phyloP scores from a whole-genome alignment of 2,329 filamentous ascomycete genomes.

The Beauveria scarabaeidicola region DNA sequence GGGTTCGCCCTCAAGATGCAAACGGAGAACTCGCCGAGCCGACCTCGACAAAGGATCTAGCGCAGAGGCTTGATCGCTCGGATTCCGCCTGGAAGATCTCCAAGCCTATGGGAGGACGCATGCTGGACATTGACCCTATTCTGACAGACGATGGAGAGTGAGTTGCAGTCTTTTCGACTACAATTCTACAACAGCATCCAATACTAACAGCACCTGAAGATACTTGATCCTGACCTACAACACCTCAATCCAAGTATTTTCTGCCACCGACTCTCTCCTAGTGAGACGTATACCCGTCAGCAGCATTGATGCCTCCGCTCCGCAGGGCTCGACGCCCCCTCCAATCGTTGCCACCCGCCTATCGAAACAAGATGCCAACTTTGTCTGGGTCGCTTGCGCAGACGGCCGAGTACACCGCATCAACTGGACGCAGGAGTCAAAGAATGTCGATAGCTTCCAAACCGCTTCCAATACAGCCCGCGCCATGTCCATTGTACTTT shows the following conservation, averaged over 20 bases:
- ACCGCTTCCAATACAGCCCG: slow-evolving; percentile 34
- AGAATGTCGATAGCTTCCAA: slow-evolving; percentile 33
- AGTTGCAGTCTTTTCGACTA: slow-evolving; percentile 17
- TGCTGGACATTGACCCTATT: slow-evolving; percentile 56
- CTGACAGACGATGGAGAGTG: slow-evolving; percentile 54
- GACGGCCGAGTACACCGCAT: slow-evolving; percentile 49
- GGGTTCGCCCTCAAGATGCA: slow-evolving; percentile 26
- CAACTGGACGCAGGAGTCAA: slow-evolving; percentile 46
- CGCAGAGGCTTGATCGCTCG: slow-evolving; percentile 21
- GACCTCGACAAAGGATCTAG: slow-evolving; percentile 17
- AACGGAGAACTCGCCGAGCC: slow-evolving; percentile 16
- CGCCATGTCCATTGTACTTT: slow-evolving; percentile 35
- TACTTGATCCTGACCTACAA: slow-evolving; percentile 68
- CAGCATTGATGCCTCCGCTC: slow-evolving; percentile 19
- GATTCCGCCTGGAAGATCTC: slow-evolving; percentile 50
- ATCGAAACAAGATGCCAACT: slow-evolving; percentile 31
- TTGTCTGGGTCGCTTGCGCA: slow-evolving; percentile 53
- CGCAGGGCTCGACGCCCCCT: slow-evolving; percentile 19
- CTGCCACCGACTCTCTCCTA: slow-evolving; percentile 70
- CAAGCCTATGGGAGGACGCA: slow-evolving; percentile 55
- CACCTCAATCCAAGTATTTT: slow-evolving; percentile 71
- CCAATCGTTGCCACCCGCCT: slow-evolving; percentile 35
- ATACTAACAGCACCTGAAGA: slow-evolving; percentile 32
- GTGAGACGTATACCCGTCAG: slow-evolving; percentile 58
- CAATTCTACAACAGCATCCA: slow-evolving; percentile 15